phyloP scores from a whole-genome alignment of 257 asterid species.

The Jacaranda copaia region DNA sequence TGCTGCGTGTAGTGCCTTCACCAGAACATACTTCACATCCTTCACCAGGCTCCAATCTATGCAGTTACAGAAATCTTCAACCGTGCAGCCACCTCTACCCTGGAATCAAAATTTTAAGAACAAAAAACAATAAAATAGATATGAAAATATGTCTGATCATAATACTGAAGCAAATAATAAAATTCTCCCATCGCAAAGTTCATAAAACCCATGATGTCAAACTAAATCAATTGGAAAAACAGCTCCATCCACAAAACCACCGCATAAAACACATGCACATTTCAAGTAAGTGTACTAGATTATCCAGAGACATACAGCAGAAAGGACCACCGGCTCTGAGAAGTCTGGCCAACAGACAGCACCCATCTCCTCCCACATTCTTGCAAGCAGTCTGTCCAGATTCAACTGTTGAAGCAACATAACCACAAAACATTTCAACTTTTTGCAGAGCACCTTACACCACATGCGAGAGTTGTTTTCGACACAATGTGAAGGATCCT shows the following conservation, averaged over 20 bases:
- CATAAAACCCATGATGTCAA: background rate
- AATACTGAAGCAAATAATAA: background rate
- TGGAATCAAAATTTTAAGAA: constrained; percentile 53
- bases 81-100: constrained; percentile 99
- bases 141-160: too few relatives aligned
- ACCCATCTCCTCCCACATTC: constrained; percentile 95
- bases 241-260: background rate
- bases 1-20: constrained; percentile 94
- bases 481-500: constrained; percentile 3
- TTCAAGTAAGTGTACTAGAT: constrained; percentile 19
- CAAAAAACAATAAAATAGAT: too few relatives aligned
- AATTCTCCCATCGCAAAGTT: background rate
- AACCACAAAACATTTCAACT: constrained; percentile 32
- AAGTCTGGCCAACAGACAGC: constrained; percentile 78
- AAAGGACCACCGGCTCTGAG: constrained; percentile 93
- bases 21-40: constrained; percentile 94
- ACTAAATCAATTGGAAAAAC: background rate
- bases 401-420: constrained; percentile 66
- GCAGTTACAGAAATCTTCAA: constrained; percentile 94
- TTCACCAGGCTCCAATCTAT: constrained; percentile 93
- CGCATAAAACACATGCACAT: background rate
- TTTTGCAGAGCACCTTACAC: constrained; percentile 31
- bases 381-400: constrained; percentile 81
- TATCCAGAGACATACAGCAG: constrained; percentile 65
- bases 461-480: background rate